Evolutionary conservation across 1,139 yeast species (phyloP), one percentile per base, ranked within the genome.

Genomic region (Taiozyma sp.): DNA sequence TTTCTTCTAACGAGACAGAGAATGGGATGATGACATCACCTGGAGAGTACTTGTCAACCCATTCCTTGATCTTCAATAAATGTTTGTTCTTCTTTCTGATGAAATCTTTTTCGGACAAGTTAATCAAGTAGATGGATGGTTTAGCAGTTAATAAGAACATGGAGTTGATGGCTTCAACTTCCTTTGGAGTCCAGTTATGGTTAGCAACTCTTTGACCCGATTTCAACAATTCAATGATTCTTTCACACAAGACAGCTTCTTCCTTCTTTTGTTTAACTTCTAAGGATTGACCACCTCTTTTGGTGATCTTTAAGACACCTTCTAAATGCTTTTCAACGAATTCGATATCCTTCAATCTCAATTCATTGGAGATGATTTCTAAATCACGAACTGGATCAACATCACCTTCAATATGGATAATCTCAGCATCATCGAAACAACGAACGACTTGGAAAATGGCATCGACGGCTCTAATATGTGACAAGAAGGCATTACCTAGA

Each of bases 51-150:
- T 76, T 75, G 73, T 95, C 98, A 66, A 95, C 88, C 99, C 99
- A 93, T 77, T 91, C 91, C 77, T 93, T 93, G 71, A 93, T 91
- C 68, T 79, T 83, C 56, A 86, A 73, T 71, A 93, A 78, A 71
- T 89, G 87, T 85, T 93, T 93, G 80, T 95, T 93, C 88, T 93
- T 93, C 83, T 91, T 93, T 78, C 99, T 88, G 65, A 90, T 79
- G 74, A 85, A 93, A 71, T 95, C 99, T 64, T 77, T 86, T 78
- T 95, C 99, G 45, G 95, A 85, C 70, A 93, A 79, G 77, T 93
- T 93, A 68, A 95, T 88, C 69, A 93, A 82, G 76, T 91, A 93
- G 68, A 93, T 91, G 67, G 95, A 83, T 65, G 98, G 97, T 76
- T 93, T 91, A 62, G 98, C 98, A 44, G 98, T 90, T 68, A 91